A percentile compares a stretch with the other conserved stretches of the same genome.
Conservation (phyloP, 2,329 filamentous ascomycete species). For the Cladosporium velox region DNA sequence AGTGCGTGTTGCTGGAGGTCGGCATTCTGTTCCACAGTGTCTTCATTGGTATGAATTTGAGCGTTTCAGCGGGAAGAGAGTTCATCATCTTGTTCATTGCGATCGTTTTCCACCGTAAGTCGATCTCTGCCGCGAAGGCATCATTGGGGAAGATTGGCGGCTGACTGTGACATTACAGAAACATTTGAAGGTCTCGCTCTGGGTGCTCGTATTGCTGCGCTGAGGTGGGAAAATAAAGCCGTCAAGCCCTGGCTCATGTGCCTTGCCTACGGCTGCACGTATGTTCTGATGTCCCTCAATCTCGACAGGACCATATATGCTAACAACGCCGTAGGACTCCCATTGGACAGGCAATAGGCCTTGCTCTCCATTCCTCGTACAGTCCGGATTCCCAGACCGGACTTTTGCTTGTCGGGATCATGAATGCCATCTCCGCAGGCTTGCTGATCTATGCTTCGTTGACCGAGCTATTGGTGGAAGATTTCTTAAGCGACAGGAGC, state of each 20-base stretch:
- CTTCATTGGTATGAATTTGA: slow-evolving; percentile 70
- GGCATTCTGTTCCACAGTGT: slow-evolving; percentile 75
- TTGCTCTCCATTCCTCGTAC: slow-evolving; percentile 46
- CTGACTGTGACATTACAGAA: slow-evolving; percentile 34
- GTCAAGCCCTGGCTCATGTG: slow-evolving; percentile 71
- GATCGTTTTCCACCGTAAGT: slow-evolving; percentile 62
- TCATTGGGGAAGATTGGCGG: background rate
- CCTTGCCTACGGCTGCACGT: slow-evolving; percentile 57
- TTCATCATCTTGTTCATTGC: slow-evolving; percentile 65
- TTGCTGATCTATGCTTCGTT: slow-evolving; percentile 49
- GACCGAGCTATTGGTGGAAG: slow-evolving; percentile 49
- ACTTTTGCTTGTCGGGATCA: slow-evolving; percentile 47
- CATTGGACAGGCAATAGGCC: slow-evolving; percentile 47
- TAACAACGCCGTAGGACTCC: slow-evolving; percentile 35
- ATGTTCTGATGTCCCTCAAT: background rate
- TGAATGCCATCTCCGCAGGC: slow-evolving; percentile 50
- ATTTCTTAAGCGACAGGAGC: slow-evolving; percentile 61
- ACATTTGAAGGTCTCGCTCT: slow-evolving; percentile 67
- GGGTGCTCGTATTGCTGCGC: slow-evolving; percentile 67
- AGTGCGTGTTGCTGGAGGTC: slow-evolving; percentile 70
- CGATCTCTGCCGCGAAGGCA: background rate
- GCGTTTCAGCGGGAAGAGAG: slow-evolving; percentile 62
- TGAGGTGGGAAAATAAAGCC: slow-evolving; percentile 50
- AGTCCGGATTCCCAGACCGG: slow-evolving; percentile 46
- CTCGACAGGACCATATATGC: background rate